These are phyloP conservation scores for Rutstroemia sp. DNA, from an alignment of 2,329 filamentous ascomycete genomes.

Conservation along the genomic window DNA sequence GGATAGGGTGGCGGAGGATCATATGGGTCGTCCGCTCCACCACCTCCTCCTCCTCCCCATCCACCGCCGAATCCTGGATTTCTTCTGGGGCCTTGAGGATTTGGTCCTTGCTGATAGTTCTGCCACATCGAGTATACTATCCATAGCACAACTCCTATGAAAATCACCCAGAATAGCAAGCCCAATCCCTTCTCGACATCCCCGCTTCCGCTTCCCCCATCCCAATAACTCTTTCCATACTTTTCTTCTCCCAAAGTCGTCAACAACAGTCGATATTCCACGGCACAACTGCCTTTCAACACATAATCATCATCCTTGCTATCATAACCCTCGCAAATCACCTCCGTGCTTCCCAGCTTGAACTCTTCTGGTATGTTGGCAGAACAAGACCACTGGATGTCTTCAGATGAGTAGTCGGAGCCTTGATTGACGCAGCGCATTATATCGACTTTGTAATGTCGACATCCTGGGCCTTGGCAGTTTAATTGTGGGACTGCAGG, in stretches of 20 bases:
- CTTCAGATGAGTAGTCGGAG: conserved; percentile 66
- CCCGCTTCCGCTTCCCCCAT: conserved; percentile 1
- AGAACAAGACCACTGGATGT: conserved; percentile 87
- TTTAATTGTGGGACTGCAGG: conserved; percentile 69
- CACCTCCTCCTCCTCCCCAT: conserved; percentile 33
- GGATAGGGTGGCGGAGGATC: conserved; percentile 29
- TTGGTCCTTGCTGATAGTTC: conserved; percentile 15
- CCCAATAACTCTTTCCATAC: conserved; percentile 40
- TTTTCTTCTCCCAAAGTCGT: conserved; percentile 68
- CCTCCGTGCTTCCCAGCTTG: conserved; percentile 76
- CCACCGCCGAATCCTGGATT: conserved; percentile 34
- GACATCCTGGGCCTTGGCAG: conserved; percentile 55
- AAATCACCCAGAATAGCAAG: conserved; percentile 53
- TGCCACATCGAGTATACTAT: conserved; percentile 52
- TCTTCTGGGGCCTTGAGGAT: conserved; percentile 26
- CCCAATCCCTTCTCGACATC: conserved; percentile 15
- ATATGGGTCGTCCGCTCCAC: conserved; percentile 20
- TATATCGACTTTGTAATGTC: conserved; percentile 59
- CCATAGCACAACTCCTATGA: conserved; percentile 51
- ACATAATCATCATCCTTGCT: conserved; percentile 72
- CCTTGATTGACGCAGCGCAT: conserved; percentile 91
- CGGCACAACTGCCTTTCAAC: conserved; percentile 86
- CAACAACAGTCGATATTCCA: conserved; percentile 76
- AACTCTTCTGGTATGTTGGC: conserved; percentile 53
- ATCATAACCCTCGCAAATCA: conserved; percentile 85